A percentile compares a stretch with the other conserved stretches of the same genome.
Conservation (phyloP, 2,329 filamentous ascomycete species). For the Chaetomium globosum region DNA sequence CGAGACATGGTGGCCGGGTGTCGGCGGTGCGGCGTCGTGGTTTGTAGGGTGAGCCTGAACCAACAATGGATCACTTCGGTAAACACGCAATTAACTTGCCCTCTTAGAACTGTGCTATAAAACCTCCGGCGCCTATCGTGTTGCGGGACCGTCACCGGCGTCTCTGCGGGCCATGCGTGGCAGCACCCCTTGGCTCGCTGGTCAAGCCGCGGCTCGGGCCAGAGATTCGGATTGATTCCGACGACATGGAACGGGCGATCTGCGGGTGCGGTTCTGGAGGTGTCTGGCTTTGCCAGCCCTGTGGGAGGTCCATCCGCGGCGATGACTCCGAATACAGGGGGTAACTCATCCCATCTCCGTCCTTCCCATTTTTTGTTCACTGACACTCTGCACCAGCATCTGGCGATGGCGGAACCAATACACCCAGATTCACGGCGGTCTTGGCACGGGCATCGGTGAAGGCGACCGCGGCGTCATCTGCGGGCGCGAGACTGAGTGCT, state of each 20-base stretch:
- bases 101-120: slow-evolving; percentile 81
- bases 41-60: slow-evolving; percentile 74
- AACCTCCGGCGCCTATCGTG: slow-evolving; percentile 69
- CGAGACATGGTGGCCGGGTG: slow-evolving; percentile 85
- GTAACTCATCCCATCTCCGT: slow-evolving; percentile 41
- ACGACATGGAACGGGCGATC: slow-evolving; percentile 59
- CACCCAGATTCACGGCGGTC: slow-evolving; percentile 74
- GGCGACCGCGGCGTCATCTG: slow-evolving; percentile 87
- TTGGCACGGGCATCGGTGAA: slow-evolving; percentile 85
- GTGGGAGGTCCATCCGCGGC: slow-evolving; percentile 69
- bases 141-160: slow-evolving; percentile 78
- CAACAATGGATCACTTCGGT: background rate
- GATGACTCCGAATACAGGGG: slow-evolving; percentile 62
- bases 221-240: slow-evolving; percentile 52
- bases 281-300: slow-evolving; percentile 85
- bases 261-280: slow-evolving; percentile 58
- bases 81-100: slow-evolving; percentile 2
- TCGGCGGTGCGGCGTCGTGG: slow-evolving; percentile 71
- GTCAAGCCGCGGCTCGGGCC: slow-evolving; percentile 50
- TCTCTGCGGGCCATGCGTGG: slow-evolving; percentile 74
- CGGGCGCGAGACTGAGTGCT: slow-evolving; percentile 73
- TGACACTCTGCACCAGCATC: slow-evolving; percentile 52
- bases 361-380: background rate
- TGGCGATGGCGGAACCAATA: slow-evolving; percentile 92
- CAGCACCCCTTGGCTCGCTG: slow-evolving; percentile 66